Evolutionary conservation across 164 flowering plant genomes (phyloP).

Genomic region (Akebia trifoliata): DNA sequence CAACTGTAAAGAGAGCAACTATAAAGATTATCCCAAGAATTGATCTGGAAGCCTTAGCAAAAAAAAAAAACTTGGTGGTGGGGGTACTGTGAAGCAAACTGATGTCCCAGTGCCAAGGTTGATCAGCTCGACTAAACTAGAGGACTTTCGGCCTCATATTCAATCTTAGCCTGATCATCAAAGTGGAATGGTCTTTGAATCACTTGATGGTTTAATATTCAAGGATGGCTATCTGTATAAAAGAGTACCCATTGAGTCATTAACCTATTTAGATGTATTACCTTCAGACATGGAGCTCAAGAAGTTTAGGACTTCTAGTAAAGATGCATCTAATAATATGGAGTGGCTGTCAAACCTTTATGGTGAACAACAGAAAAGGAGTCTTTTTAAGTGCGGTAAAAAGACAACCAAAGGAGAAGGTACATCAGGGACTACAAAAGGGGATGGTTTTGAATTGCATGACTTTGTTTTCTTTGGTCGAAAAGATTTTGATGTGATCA

Average conservation of each 20-base stretch:
- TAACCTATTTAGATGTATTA: constrained; percentile 47
- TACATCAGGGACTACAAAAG: constrained; percentile 13
- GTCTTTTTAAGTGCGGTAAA: background rate
- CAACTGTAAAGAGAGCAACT: too few species aligned
- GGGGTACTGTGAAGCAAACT: constrained; percentile 35
- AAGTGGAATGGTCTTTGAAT: constrained; percentile 50
- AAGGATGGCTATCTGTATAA: constrained; percentile 89
- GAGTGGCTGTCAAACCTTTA: constrained; percentile 81
- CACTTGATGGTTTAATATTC: constrained; percentile 78
- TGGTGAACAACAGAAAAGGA: constrained; percentile 47
- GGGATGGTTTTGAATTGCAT: constrained; percentile 44
- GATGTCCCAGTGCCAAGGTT: constrained; percentile 63
- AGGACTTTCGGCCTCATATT: constrained; percentile 74
- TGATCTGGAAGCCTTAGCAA: constrained; percentile 62
- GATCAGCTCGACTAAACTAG: constrained; percentile 74
- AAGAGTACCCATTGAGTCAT: constrained; percentile 70
- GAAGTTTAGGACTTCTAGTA: constrained; percentile 50
- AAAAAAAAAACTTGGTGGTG: constrained; percentile 81
- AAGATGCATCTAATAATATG: constrained; percentile 39
- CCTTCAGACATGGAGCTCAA: constrained; percentile 75
- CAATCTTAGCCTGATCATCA: constrained; percentile 66
- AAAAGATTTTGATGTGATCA: constrained; percentile 72
- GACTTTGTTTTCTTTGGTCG: constrained; percentile 76
- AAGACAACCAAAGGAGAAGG: background rate
- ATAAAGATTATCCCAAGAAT: constrained; percentile 85